phyloP scores from a whole-genome alignment of 192 early-diverging fungal genomes.

The Coemansia sp. region DNA sequence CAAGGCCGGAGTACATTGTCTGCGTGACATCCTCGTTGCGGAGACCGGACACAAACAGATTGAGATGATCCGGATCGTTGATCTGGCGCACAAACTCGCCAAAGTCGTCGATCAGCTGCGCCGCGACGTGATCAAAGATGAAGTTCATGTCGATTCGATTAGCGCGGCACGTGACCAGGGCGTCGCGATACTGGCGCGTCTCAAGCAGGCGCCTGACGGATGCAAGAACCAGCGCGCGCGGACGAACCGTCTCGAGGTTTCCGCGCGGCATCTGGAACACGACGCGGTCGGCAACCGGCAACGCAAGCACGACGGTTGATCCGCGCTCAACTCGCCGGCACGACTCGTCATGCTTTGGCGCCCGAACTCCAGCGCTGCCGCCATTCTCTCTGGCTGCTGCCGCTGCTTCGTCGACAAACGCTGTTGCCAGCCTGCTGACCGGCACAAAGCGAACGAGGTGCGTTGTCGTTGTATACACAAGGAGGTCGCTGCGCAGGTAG shows the following conservation, averaged over 20 bases:
- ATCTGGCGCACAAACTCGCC: slow-evolving; percentile 75
- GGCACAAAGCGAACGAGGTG: slow-evolving; percentile 79
- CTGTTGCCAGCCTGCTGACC: neutral
- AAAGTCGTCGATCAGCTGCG: slow-evolving; percentile 68
- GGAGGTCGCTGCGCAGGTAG: slow-evolving; percentile 74
- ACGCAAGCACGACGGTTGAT: slow-evolving; percentile 78
- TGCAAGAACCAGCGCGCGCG: slow-evolving; percentile 85
- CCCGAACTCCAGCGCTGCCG: neutral
- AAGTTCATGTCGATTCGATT: slow-evolving; percentile 96
- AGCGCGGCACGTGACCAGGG: slow-evolving; percentile 80
- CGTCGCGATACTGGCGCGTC: slow-evolving; percentile 68
- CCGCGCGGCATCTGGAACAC: slow-evolving; percentile 91
- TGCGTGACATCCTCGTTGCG: slow-evolving; percentile 80
- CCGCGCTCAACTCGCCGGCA: slow-evolving; percentile 89
- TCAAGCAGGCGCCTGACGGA: slow-evolving; percentile 66
- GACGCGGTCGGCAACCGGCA: slow-evolving; percentile 64
- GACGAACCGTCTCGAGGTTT: slow-evolving; percentile 91
- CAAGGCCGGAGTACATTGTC: slow-evolving; percentile 72
- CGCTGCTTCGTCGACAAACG: slow-evolving; percentile 11
- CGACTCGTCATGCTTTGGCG: slow-evolving; percentile 29
- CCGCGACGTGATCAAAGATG: slow-evolving; percentile 76
- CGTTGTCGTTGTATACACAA: slow-evolving; percentile 83
- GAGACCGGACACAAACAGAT: slow-evolving; percentile 84
- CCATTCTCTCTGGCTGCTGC: neutral
- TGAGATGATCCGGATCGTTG: slow-evolving; percentile 81